phyloP scores from a whole-genome alignment of 176 grass and related monocot species.

The Pontederia crassipes region DNA sequence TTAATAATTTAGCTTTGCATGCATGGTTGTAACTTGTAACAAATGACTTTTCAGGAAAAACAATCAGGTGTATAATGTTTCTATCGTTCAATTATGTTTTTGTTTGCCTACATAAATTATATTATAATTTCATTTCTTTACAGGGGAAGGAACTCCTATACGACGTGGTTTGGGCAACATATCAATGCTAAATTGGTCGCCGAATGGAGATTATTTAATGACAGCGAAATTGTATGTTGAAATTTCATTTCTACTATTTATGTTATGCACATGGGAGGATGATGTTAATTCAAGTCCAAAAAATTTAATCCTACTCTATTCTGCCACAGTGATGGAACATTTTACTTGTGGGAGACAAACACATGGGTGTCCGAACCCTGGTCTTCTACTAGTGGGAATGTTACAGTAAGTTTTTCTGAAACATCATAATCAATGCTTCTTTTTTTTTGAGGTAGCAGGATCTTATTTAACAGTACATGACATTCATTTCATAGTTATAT shows the following conservation, averaged over 20 bases:
- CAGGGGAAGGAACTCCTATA: conserved; percentile 79
- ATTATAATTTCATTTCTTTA: conserved; percentile 5
- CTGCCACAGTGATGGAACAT: conserved; percentile 65
- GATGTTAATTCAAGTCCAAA: conserved; percentile 4
- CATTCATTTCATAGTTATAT: too few species aligned
- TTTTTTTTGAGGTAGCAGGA: too few species aligned
- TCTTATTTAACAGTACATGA: too few species aligned
- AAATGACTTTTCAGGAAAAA: too few species aligned
- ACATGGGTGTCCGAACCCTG: conserved; percentile 93
- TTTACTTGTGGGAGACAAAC: conserved; percentile 94
- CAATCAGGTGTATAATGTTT: not conserved
- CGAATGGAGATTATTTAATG: conserved; percentile 83
- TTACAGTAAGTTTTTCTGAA: conserved; percentile 52
- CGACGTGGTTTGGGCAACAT: conserved; percentile 69
- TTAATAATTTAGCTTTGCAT: too few species aligned
- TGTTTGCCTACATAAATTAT: not conserved
- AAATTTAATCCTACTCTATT: conserved; percentile 15
- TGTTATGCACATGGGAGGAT: not conserved
- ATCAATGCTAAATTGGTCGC: conserved; percentile 84
- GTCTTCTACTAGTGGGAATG: conserved; percentile 85
- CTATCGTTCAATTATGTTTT: not conserved
- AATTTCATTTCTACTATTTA: conserved; percentile 16
- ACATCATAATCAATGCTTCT: not conserved
- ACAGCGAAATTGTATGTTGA: conserved; percentile 75
- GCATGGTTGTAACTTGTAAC: too few species aligned